A percentile compares a stretch with the other conserved stretches of the same genome.
These are phyloP conservation scores for Dactylis glomerata DNA, from an alignment of 176 grass and related monocot genomes.

Conservation along the genomic window DNA sequence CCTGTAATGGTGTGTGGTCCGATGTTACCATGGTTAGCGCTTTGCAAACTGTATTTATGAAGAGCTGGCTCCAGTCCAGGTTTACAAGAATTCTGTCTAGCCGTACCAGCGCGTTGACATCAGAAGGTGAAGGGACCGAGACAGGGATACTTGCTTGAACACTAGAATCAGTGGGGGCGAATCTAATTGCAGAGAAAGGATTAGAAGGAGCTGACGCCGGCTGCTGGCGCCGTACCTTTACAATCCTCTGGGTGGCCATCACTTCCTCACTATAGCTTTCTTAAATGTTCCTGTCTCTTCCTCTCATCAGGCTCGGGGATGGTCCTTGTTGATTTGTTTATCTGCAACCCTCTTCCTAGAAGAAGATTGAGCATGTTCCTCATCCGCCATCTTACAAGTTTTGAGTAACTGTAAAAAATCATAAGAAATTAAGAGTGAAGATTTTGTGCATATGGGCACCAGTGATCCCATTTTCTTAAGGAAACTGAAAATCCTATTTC, in stretches of 20 bases:
- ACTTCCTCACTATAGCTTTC: constrained; percentile 98
- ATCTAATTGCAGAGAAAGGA: constrained; percentile 77
- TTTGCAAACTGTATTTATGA: no score
- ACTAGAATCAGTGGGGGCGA: constrained; percentile 50
- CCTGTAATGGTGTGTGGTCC: no score
- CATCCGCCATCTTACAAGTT: constrained; percentile 58
- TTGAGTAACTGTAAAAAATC: constrained; percentile 22
- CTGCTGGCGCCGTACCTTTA: constrained; percentile 75
- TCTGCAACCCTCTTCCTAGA: constrained; percentile 92
- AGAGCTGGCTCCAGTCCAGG: no score
- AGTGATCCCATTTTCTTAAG: no score
- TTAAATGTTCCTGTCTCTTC: constrained; percentile 73
- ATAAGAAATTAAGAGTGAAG: no score
- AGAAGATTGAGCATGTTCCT: constrained; percentile 51
- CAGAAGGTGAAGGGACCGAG: constrained; percentile 36
- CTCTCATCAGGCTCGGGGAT: constrained; percentile 90
- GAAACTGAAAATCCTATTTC: no score
- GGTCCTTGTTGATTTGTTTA: constrained; percentile 76
- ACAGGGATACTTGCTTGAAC: constrained; percentile 35
- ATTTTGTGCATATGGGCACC: no score
- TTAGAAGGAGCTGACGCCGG: constrained; percentile 51
- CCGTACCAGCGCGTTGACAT: no score
- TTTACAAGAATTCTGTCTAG: no score
- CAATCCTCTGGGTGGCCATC: constrained; percentile 79
- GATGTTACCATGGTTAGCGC: no score